Conservation (phyloP, 495 filamentous ascomycete genomes). For the Umbilicaria muhlenbergii region DNA sequence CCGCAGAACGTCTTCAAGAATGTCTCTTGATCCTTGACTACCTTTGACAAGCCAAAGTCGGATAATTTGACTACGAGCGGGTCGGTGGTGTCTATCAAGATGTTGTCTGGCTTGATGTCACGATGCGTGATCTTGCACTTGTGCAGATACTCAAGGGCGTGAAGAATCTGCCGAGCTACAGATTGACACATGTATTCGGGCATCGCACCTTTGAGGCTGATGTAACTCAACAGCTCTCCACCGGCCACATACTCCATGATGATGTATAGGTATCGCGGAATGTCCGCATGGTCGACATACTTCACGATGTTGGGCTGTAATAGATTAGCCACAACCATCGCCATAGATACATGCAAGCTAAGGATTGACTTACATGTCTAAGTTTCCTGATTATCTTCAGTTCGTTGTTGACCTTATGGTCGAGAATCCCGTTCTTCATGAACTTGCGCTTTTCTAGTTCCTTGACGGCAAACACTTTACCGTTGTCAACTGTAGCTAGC, state of each 20-base stretch:
- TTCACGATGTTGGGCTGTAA: slow-evolving; percentile 76
- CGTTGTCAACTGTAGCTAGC: slow-evolving; percentile 63
- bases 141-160: slow-evolving; percentile 79
- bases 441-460: slow-evolving; percentile 80
- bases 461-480: slow-evolving; percentile 72
- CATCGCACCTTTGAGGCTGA: slow-evolving; percentile 42
- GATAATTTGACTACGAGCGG: slow-evolving; percentile 80
- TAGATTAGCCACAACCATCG: slow-evolving; percentile 9
- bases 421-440: slow-evolving; percentile 71
- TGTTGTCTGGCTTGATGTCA: slow-evolving; percentile 97
- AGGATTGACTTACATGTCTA: slow-evolving; percentile 49
- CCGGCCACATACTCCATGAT: slow-evolving; percentile 88
- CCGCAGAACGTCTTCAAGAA: slow-evolving; percentile 95
- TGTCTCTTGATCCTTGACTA: slow-evolving; percentile 70
- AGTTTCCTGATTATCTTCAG: slow-evolving; percentile 83
- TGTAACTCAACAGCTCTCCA: slow-evolving; percentile 67
- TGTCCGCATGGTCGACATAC: slow-evolving; percentile 73
- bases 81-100: slow-evolving; percentile 55
- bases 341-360: neutral
- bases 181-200: slow-evolving; percentile 49
- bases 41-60: slow-evolving; percentile 92
- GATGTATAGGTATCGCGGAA: slow-evolving; percentile 66
- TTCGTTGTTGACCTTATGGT: slow-evolving; percentile 82
- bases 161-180: slow-evolving; percentile 63
- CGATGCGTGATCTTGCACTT: slow-evolving; percentile 78